Base-by-base conservation (phyloP, 345 rosid species). In the Eucalyptus tenuipes region DNA sequence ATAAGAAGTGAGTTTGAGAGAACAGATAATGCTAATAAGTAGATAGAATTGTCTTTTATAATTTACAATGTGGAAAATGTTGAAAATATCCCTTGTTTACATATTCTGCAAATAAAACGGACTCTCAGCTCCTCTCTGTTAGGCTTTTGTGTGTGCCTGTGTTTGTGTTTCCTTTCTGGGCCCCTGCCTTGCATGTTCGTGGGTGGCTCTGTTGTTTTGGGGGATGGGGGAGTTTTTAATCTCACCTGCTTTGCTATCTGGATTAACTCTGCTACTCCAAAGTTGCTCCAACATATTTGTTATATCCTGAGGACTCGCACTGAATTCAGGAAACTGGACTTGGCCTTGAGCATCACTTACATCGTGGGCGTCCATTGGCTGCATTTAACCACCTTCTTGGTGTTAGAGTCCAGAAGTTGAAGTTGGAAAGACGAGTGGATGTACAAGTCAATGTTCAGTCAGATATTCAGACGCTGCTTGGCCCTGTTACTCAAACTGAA, bases 331-430 rank as follows among this genome's bases (percentile, higher is more conserved):
- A 96, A 93, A 94, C 95, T 81, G 97, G 96, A 90, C 93, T 92
- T 87, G 97, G 99, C 88, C 93, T 98, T 91, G 99, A 98, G 91
- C 98, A 96, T 87, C 95, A 94, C 92, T 93, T 98, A 93, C 96
- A 97, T 93, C 99, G 99, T 88, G 99, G 99, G 81, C 99, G 99
- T 88, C 95, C 99, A 20, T 94, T 98, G 85, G 98, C 99, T 88
- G 99, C 99, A 84, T 98, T 98, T 92, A 95, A 95, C 90, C 94
- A 95, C 88, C 93, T 98, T 91, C 95, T 98, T 87, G 94, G 93
- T 71, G 92, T 90, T 33, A 97, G 99, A 92, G 94, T 94, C 89
- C 95, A 92, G 90, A 94, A 94, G 90, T 91, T 97, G 88, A 97
- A 98, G 89, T 44, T 91, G 87, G 98, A 94, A 92, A 94, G 92